Percentiles rank a stretch among this genome's conserved stretches.
These are phyloP conservation scores for Sicyos edulis DNA, from an alignment of 306 rosid genomes.

Conservation along the genomic window DNA sequence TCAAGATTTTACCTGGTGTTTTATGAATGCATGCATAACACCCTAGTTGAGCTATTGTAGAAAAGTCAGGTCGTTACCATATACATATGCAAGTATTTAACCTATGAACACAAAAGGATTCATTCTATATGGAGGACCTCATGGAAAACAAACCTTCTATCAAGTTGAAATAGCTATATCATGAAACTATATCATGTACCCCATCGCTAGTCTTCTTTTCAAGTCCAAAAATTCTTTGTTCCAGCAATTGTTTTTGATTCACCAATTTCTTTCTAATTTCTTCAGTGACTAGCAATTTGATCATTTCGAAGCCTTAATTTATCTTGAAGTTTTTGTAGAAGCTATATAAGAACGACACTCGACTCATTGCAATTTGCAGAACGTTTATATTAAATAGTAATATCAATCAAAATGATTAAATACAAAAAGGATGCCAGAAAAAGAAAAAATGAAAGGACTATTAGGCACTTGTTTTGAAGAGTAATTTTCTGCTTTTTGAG, in stretches of 20 bases:
- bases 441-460: background rate
- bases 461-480: background rate
- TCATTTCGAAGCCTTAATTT: conserved; percentile 54
- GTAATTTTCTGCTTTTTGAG: background rate
- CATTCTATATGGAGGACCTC: background rate
- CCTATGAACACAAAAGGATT: background rate
- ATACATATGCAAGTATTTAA: conserved; percentile 3
- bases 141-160: conserved; percentile 64
- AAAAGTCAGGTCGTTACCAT: no score
- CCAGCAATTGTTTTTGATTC: conserved; percentile 50
- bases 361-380: conserved; percentile 6
- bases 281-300: conserved; percentile 48
- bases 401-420: background rate
- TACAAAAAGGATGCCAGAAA: background rate
- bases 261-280: conserved; percentile 51
- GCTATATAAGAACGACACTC: conserved; percentile 31
- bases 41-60: no score
- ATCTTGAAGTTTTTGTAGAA: conserved; percentile 53
- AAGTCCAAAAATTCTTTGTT: conserved; percentile 45
- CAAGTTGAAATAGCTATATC: conserved; percentile 53
- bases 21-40: no score
- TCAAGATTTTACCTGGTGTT: no score
- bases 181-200: conserved; percentile 32
- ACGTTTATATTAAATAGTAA: background rate
- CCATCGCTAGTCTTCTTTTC: conserved; percentile 60